phyloP scores from a whole-genome alignment of 805 yeast species.

The Wickerhamomyces hampshirensis region DNA sequence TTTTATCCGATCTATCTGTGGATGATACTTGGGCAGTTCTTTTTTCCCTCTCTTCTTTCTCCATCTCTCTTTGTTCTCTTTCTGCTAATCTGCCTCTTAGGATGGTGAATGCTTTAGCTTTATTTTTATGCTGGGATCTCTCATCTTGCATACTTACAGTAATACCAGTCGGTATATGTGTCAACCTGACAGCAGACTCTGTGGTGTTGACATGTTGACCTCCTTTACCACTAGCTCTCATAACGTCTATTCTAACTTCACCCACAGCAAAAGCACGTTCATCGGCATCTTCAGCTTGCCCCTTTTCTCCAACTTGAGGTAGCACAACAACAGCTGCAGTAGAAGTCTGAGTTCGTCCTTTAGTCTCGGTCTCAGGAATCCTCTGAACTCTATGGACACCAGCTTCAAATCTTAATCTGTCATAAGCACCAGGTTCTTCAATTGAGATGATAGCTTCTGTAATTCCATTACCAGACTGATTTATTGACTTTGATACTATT shows the following conservation, averaged over 20 bases:
- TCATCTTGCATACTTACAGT: slow-evolving; percentile 91
- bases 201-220: slow-evolving; percentile 98
- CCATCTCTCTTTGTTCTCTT: slow-evolving; percentile 59
- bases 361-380: slow-evolving; percentile 87
- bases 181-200: slow-evolving; percentile 91
- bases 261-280: slow-evolving; percentile 78
- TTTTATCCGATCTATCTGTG: slow-evolving; percentile 88
- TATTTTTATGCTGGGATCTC: slow-evolving; percentile 89
- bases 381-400: slow-evolving; percentile 97
- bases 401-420: slow-evolving; percentile 72
- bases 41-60: slow-evolving; percentile 57
- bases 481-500: slow-evolving; percentile 50
- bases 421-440: slow-evolving; percentile 74
- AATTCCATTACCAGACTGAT: slow-evolving; percentile 61
- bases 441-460: slow-evolving; percentile 72
- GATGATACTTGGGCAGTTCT: slow-evolving; percentile 82
- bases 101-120: slow-evolving; percentile 85
- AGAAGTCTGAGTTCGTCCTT: slow-evolving; percentile 93
- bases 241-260: slow-evolving; percentile 90
- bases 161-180: slow-evolving; percentile 88
- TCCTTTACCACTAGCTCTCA: slow-evolving; percentile 96
- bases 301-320: slow-evolving; percentile 67
- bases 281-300: slow-evolving; percentile 40
- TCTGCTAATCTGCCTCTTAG: slow-evolving; percentile 84
- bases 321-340: slow-evolving; percentile 94